phyloP scores from a whole-genome alignment of 1,284 basidiomycete species.

The Agroathelia rolfsii region DNA sequence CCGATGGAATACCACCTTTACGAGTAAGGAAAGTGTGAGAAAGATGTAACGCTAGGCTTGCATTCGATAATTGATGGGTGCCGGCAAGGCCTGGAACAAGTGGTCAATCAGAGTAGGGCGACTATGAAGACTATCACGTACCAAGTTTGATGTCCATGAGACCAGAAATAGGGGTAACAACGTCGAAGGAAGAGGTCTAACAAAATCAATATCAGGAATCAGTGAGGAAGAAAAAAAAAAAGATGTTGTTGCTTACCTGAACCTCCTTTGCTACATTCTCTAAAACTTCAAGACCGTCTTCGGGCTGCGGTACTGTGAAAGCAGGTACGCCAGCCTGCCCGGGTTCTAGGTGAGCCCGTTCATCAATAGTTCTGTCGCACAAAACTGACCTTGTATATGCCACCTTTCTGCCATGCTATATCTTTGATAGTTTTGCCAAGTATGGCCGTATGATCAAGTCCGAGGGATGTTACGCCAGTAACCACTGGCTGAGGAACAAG shows the following conservation, averaged over 20 bases:
- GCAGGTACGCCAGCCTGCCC: conserved; percentile 74
- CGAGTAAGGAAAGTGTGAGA: conserved; percentile 54
- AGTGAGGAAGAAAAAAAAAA: neutral
- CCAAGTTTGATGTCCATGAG: conserved; percentile 58
- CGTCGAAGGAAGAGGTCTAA: conserved; percentile 58
- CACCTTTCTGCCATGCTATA: conserved; percentile 94
- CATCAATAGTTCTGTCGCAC: neutral
- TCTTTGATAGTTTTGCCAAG: conserved; percentile 85
- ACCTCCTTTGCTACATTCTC: conserved; percentile 55
- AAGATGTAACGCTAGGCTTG: conserved; percentile 77
- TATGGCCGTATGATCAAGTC: conserved; percentile 88
- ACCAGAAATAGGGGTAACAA: conserved; percentile 38
- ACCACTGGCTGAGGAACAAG: conserved; percentile 86
- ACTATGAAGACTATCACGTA: conserved; percentile 16
- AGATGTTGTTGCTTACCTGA: conserved; percentile 32
- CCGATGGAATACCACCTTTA: conserved; percentile 12
- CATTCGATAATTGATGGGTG: conserved; percentile 86
- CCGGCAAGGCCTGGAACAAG: conserved; percentile 67
- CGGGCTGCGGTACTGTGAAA: conserved; percentile 71
- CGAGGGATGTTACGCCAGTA: conserved; percentile 85
- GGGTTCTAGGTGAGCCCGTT: conserved; percentile 3
- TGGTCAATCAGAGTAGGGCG: conserved; percentile 1
- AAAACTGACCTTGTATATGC: conserved; percentile 90
- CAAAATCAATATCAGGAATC: conserved; percentile 2
- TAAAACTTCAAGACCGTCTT: conserved; percentile 61